These are phyloP conservation scores for Cryphonectria carpinicola DNA, from an alignment of 2,329 filamentous ascomycete genomes.

Conservation along the genomic window DNA sequence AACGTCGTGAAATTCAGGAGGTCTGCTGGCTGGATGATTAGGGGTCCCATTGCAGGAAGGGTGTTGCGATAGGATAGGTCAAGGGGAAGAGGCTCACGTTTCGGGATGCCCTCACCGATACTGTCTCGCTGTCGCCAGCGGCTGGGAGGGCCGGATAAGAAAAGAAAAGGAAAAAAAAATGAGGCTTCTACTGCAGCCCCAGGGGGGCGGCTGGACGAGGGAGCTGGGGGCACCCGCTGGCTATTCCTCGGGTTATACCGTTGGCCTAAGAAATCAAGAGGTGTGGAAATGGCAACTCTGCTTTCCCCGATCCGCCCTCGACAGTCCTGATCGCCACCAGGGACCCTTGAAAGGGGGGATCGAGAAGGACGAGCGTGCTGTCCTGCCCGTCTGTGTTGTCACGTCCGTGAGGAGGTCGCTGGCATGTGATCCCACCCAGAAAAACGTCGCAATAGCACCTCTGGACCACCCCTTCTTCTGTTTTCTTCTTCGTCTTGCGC, in stretches of 20 bases:
- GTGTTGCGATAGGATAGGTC: neutral
- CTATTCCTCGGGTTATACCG: neutral
- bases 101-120: neutral
- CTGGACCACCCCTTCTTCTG: neutral
- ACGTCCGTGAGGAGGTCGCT: neutral
- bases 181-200: neutral
- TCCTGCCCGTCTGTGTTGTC: neutral
- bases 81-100: neutral
- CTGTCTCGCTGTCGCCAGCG: neutral
- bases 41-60: neutral
- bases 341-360: neutral
- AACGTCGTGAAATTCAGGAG: neutral
- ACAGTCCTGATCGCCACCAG: slow-evolving; percentile 2
- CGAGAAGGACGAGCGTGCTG: neutral
- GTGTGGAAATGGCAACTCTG: neutral
- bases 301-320: slow-evolving; percentile 14
- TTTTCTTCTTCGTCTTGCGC: neutral
- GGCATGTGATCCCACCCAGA: neutral
- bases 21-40: neutral
- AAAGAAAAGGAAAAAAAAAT: too few species aligned
- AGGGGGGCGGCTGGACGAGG: neutral
- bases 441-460: neutral
- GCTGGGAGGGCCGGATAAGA: neutral
- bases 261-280: neutral
- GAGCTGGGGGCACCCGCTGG: neutral